Evolutionary conservation across 164 flowering plant species (phyloP), one percentile per base, ranked within the genome.

Genomic region (Stephania yunnanensis): DNA sequence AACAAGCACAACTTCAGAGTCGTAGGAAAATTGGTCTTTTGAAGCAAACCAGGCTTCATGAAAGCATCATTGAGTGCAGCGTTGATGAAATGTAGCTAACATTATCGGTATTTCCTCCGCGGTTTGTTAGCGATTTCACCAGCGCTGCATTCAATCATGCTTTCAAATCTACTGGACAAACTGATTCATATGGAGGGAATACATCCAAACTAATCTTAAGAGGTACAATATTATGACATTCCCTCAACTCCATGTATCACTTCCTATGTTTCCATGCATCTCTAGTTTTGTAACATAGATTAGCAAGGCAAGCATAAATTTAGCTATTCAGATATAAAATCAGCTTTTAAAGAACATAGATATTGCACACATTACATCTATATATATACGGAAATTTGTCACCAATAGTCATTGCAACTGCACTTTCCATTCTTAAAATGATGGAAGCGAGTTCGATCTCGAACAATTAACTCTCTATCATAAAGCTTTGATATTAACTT

Each of bases 41-140:
- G 6, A 58, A 58, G 15, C 42, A 22, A 44, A 46, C 13, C 69
- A 19, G 36, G 11, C 48, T 36, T 17, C 46, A 42, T 30, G 70
- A 81, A 74, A 81, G 76, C 89, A 82, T 83, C 86, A 84, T 87
- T 84, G 90, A 83, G 86, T 82, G 88, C 91, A 88, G 91, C 91
- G 89, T 86, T 88, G 91, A 83, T 86, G 91, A 85, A 83, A 10
- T 64, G 25, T 25, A 25, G 25, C 36, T 9, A 6, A 4, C 44
- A 10, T 66, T 7, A 46, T 58, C 53, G 17, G 4, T 55, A 29
- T 9, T 50, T 1, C 4, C 50, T 7, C 64, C 17, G 19, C 5
- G n/a, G 17, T 15, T 74, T 22, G 50, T 55, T 25, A 30, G 36
- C 42, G 75, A 63, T 64, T 83, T 82, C 86, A 73, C 69, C 84